Conservation (phyloP, 306 rosid species). For the Fragaria vesca region DNA sequence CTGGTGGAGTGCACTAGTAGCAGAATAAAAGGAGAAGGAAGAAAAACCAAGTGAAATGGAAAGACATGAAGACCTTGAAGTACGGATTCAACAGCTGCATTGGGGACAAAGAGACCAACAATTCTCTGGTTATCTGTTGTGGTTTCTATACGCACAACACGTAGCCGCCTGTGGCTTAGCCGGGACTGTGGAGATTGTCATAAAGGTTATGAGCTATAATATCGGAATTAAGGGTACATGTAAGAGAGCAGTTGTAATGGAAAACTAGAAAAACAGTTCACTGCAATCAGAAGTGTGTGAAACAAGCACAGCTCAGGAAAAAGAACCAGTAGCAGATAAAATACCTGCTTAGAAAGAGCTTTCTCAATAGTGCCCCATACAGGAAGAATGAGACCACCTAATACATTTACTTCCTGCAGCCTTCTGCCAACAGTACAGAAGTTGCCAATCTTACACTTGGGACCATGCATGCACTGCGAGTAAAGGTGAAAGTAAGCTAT, state of each 20-base stretch:
- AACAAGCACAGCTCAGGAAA: neutral
- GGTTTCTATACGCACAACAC: slow-evolving; percentile 92
- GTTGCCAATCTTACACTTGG: slow-evolving; percentile 86
- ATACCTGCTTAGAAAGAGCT: slow-evolving; percentile 96
- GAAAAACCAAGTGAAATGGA: neutral
- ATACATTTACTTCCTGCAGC: slow-evolving; percentile 91
- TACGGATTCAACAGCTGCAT: slow-evolving; percentile 87
- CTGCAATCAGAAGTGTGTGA: neutral
- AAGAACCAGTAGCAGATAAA: neutral
- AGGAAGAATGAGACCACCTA: slow-evolving; percentile 97
- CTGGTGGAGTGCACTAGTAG: neutral
- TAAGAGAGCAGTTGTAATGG: neutral
- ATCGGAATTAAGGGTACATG: neutral
- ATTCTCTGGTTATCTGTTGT: slow-evolving; percentile 69
- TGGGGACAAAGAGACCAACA: slow-evolving; percentile 93
- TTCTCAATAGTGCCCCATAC: slow-evolving; percentile 95
- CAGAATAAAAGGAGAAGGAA: neutral
- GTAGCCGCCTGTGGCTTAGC: slow-evolving; percentile 85
- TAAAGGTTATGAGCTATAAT: neutral
- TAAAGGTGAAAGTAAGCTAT: slow-evolving; percentile 26
- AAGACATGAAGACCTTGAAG: slow-evolving; percentile 69
- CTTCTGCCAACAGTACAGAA: slow-evolving; percentile 94
- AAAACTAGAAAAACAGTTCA: neutral
- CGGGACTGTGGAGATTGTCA: slow-evolving; percentile 57
- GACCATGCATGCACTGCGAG: slow-evolving; percentile 98